Percentiles rank a stretch among this genome's conserved stretches.
These are phyloP conservation scores for Microcyclosporella mali DNA, from an alignment of 2,329 filamentous ascomycete genomes.

Conservation along the genomic window DNA sequence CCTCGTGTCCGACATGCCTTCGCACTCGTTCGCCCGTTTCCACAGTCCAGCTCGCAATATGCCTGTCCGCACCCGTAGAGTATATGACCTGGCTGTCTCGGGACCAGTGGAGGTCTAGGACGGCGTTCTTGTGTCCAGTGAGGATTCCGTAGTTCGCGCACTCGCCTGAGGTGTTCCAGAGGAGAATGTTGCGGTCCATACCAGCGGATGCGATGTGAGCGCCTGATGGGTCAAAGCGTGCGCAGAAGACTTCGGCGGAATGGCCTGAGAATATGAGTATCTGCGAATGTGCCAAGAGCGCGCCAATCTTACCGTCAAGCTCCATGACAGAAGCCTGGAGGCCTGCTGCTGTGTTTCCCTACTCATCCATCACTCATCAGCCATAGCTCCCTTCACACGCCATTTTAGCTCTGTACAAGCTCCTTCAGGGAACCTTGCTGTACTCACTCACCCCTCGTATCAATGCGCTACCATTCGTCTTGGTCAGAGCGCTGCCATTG, in stretches of 20 bases:
- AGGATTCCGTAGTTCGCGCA: constrained; percentile 92
- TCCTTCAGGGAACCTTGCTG: constrained; percentile 30
- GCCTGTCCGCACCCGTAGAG: constrained; percentile 88
- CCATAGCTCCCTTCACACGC: constrained; percentile 12
- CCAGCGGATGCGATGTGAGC: constrained; percentile 88
- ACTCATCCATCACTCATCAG: constrained; percentile 23
- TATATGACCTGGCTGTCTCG: constrained; percentile 87
- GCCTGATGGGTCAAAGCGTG: constrained; percentile 82
- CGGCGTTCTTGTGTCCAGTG: constrained; percentile 81
- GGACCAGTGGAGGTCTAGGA: constrained; percentile 93
- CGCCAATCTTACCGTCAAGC: constrained; percentile 58
- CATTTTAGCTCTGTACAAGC: constrained; percentile 20
- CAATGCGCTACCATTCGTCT: constrained; percentile 56
- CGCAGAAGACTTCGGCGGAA: constrained; percentile 79
- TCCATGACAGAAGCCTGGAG: constrained; percentile 93
- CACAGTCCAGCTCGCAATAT: constrained; percentile 89
- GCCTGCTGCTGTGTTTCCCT: constrained; percentile 74
- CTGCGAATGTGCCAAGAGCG: too few relatives aligned
- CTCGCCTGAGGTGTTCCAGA: constrained; percentile 88
- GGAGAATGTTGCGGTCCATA: constrained; percentile 89
- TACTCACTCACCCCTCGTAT: constrained; percentile 56
- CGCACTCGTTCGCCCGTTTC: constrained; percentile 89
- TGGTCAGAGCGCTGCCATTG: constrained; percentile 49
- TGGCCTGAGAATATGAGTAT: constrained; percentile 41
- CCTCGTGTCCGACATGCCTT: constrained; percentile 85